A percentile compares a stretch with the other conserved stretches of the same genome.
Conservation (phyloP, 164 flowering plant species). For the Piper longum region DNA sequence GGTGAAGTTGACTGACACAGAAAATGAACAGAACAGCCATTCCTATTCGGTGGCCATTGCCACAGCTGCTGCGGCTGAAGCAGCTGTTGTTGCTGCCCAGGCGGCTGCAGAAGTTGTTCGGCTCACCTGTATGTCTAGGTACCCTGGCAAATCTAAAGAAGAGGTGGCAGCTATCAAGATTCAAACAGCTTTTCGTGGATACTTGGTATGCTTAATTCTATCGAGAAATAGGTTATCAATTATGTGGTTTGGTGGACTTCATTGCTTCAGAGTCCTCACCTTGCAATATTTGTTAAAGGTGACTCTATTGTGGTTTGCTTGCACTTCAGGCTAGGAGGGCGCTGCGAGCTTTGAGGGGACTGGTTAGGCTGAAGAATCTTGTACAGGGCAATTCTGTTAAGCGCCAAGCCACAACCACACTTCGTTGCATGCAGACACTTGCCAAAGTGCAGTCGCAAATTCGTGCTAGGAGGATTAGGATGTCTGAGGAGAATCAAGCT, state of each 20-base stretch:
- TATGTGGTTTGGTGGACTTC: not conserved
- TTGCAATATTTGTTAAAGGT: not conserved
- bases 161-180: conserved; percentile 70
- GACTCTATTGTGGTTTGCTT: not conserved
- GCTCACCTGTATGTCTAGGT: conserved; percentile 27
- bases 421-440: conserved; percentile 70
- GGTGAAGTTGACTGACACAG: conserved; percentile 33
- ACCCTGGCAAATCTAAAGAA: conserved; percentile 53
- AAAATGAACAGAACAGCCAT: conserved; percentile 60
- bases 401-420: conserved; percentile 62
- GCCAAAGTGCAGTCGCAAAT: conserved; percentile 73
- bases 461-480: conserved; percentile 55
- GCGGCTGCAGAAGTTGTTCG: conserved; percentile 78
- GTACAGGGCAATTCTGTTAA: conserved; percentile 54
- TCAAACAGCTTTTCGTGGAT: conserved; percentile 75
- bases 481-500: conserved; percentile 77
- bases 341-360: conserved; percentile 58
- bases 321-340: conserved; percentile 66
- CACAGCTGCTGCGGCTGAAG: conserved; percentile 74
- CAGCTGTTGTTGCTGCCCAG: conserved; percentile 78
- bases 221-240: not conserved
- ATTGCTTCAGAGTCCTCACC: not conserved
- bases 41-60: conserved; percentile 68
- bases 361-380: conserved; percentile 58
- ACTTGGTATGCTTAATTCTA: conserved; percentile 33